Conservation (phyloP, 768 basidiomycete genomes). For the Thelephora ganbajun region DNA sequence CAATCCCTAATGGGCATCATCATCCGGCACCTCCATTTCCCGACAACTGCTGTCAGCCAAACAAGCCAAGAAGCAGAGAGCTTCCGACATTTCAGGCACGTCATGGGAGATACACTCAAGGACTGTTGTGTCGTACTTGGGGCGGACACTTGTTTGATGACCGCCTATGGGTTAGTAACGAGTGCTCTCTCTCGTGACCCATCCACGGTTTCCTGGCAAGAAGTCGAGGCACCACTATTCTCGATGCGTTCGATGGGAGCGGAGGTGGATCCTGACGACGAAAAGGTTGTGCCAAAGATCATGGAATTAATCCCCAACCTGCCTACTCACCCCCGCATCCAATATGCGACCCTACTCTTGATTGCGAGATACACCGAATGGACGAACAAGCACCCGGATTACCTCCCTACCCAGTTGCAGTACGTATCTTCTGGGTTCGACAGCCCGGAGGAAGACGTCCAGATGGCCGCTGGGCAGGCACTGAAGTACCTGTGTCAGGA, state of each 20-base stretch:
- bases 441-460: slow-evolving; percentile 64
- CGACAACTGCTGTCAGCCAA: slow-evolving; percentile 49
- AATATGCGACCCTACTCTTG: slow-evolving; percentile 90
- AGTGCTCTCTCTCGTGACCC: slow-evolving; percentile 49
- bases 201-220: slow-evolving; percentile 73
- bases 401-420: slow-evolving; percentile 73
- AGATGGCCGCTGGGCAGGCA: slow-evolving; percentile 89
- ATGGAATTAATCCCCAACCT: slow-evolving; percentile 89
- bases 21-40: slow-evolving; percentile 86
- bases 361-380: slow-evolving; percentile 95
- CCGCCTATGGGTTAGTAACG: slow-evolving; percentile 72
- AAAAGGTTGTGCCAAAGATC: slow-evolving; percentile 84
- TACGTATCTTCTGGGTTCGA: slow-evolving; percentile 92
- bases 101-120: slow-evolving; percentile 98
- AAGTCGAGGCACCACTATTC: slow-evolving; percentile 93
- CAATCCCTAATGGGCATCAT: slow-evolving; percentile 72
- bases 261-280: slow-evolving; percentile 72
- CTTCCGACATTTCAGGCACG: slow-evolving; percentile 90
- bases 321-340: slow-evolving; percentile 80
- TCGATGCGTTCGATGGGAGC: slow-evolving; percentile 98
- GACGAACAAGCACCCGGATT: slow-evolving; percentile 81
- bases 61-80: slow-evolving; percentile 81
- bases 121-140: slow-evolving; percentile 94
- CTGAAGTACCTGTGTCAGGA: slow-evolving; percentile 96
- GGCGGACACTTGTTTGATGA: slow-evolving; percentile 67